A percentile compares a stretch with the other conserved stretches of the same genome.
Evolutionary conservation across 2,329 filamentous ascomycete genomes (phyloP).

Genomic region (Aspergillus neoniger): DNA sequence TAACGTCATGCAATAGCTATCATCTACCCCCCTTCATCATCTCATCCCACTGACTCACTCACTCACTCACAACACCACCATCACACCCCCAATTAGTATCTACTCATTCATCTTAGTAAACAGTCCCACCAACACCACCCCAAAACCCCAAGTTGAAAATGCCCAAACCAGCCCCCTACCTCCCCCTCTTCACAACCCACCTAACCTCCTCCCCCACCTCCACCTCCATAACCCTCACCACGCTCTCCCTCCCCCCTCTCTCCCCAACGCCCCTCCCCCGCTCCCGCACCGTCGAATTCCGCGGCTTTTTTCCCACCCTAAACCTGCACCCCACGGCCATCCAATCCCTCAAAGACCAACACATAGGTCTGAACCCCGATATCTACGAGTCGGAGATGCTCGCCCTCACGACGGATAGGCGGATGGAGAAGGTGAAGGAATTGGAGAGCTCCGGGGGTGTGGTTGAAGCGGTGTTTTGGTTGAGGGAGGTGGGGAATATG

Average conservation of each 20-base stretch:
- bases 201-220: slow-evolving; percentile 23
- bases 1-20: slow-evolving; percentile 2
- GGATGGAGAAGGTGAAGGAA: slow-evolving; percentile 81
- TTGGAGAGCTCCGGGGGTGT: slow-evolving; percentile 67
- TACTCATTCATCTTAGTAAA: no score
- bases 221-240: slow-evolving; percentile 33
- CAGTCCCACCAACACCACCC: slow-evolving; percentile 10
- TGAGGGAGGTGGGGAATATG: slow-evolving; percentile 68
- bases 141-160: slow-evolving; percentile 15
- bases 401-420: slow-evolving; percentile 81
- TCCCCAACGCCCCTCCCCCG: slow-evolving; percentile 30
- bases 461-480: slow-evolving; percentile 86
- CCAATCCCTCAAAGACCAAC: slow-evolving; percentile 56
- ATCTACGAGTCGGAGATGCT: slow-evolving; percentile 75
- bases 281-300: slow-evolving; percentile 72
- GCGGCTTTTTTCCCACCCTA: slow-evolving; percentile 74
- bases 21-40: neutral
- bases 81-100: neutral
- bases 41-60: neutral
- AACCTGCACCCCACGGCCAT: slow-evolving; percentile 72
- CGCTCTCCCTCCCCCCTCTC: slow-evolving; percentile 22
- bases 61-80: neutral
- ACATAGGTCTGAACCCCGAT: slow-evolving; percentile 58
- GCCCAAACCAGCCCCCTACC: slow-evolving; percentile 31
- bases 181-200: slow-evolving; percentile 27